Base-by-base conservation (phyloP, 2,329 filamentous ascomycete genomes). In the Colletotrichum paranaense region DNA sequence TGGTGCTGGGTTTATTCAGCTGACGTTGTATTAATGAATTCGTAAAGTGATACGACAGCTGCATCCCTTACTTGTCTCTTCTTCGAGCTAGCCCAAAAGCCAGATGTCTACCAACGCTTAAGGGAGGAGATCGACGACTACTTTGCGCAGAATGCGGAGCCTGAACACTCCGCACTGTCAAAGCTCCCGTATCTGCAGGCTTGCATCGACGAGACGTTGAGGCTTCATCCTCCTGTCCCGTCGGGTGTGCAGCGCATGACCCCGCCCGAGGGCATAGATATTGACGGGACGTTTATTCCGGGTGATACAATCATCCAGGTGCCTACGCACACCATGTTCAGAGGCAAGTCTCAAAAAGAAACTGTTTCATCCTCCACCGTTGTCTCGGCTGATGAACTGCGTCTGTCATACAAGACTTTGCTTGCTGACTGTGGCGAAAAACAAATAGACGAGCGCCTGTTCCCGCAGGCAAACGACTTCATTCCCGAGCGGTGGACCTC, bases 131-230 rank as follows among this genome's bases (percentile, higher is more conserved):
- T 70, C n/a, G 79, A 80, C 49, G 56, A 58, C 11, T 76, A 76
- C 24, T 71, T 75, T 11, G 52, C 57, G 2, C 67, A 74, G n/a
- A 30, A 75, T 3, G 59, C 64, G 4, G 22, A 59, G 11, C 55
- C 68, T 8, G 78, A 78, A n/a, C 67, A 73, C 55, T 63, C 76
- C 55, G 53, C 49, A 1, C 75, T 81, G 5, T 74, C 76, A 3
- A 77, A 76, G 52, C 70, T 81, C 35, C 68, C 73, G 19, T 77
- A 80, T 55, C 78, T 85, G 12, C 78, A 82, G 58, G 84, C 81
- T 3, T 77, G 78, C 46, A 82, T 87, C 58, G 80, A 86, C 58
- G 85, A 87, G 73, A 63, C 81, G 0, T 76, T 85, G 42, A 78
- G 84, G 0, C 74, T 86, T 4, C 77, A 82, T 55, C 83, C 84